Evolutionary conservation across 2,329 filamentous ascomycete genomes (phyloP), one percentile per base, ranked within the genome.

Genomic region (Aspergillus sp.): DNA sequence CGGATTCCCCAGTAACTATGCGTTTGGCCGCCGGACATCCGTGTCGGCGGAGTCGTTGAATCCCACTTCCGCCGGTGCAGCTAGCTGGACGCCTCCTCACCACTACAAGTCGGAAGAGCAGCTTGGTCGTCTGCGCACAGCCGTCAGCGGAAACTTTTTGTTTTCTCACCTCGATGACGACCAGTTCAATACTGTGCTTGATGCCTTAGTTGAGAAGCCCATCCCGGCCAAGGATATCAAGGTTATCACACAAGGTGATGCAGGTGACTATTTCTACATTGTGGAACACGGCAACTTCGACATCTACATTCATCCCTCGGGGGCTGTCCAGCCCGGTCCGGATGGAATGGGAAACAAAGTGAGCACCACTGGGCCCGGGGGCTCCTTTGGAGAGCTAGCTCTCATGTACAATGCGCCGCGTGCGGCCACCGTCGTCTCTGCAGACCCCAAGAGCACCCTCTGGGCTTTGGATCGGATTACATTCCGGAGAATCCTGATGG

Each of bases 391-490:
- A 58, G 93, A 98, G 72, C 77, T 98, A 47, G 93, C 93, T 8
- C 77, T 98, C 60, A 97, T 98, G 93, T 97, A 98, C 74, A 96
- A 97, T 62, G 89, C 93, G 26, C 93, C 93, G 28, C 88, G 93
- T 62, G 93, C 93, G 38, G 93, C 93, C 3, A 97, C 93, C 0
- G 88, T 98, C 50, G 80, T 94, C 51, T 94, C 88, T 29, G 82
- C 85, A 8, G 87, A 94, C 59, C 66, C 83, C 3, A 73, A 79
- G 32, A 90, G 86, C 61, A 90, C 85, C 3, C 78, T 98, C 7
- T 98, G 93, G 93, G 89, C 89, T 19, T 77, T 98, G 43, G 93
- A 98, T 65, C 88, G 93, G 45, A 79, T 96, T 52, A 98, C 93
- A 7, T 98, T 98, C 78, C 88, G 93, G 58, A 87, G 93, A 51